Conservation (phyloP, 108 stramenopile genomes). For the Conticribra guillardii region DNA sequence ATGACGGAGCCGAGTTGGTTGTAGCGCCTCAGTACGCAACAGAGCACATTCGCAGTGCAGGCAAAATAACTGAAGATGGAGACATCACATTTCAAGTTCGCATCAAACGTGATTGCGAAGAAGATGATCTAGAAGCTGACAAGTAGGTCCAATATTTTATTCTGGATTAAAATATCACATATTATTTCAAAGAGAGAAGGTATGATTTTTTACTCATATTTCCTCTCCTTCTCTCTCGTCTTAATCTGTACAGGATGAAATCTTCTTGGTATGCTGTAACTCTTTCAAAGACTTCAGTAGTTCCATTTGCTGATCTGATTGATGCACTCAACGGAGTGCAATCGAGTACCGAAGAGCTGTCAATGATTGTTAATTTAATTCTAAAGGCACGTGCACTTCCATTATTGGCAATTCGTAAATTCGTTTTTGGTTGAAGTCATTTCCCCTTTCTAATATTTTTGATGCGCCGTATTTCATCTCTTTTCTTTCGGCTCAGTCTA, state of each 20-base stretch:
- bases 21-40: constrained; percentile 9
- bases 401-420: too few relatives aligned
- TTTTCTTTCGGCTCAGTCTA: background rate
- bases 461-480: background rate
- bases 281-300: background rate
- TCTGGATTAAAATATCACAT: background rate
- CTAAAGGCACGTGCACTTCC: background rate
- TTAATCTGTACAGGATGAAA: background rate
- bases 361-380: constrained; percentile 10
- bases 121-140: constrained; percentile 15
- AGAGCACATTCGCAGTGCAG: background rate
- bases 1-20: constrained; percentile 15
- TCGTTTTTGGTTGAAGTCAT: background rate
- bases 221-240: background rate
- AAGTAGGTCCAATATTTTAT: constrained; percentile 5
- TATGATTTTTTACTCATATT: background rate
- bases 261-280: background rate
- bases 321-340: background rate
- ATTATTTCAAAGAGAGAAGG: background rate
- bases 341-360: background rate
- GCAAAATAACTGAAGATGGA: background rate
- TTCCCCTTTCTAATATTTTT: background rate
- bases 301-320: constrained; percentile 1
- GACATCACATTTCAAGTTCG: background rate
- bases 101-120: constrained; percentile 19